Evolutionary conservation across 2,329 filamentous ascomycete species (phyloP).

Genomic region (Pyrenochaeta sp.): DNA sequence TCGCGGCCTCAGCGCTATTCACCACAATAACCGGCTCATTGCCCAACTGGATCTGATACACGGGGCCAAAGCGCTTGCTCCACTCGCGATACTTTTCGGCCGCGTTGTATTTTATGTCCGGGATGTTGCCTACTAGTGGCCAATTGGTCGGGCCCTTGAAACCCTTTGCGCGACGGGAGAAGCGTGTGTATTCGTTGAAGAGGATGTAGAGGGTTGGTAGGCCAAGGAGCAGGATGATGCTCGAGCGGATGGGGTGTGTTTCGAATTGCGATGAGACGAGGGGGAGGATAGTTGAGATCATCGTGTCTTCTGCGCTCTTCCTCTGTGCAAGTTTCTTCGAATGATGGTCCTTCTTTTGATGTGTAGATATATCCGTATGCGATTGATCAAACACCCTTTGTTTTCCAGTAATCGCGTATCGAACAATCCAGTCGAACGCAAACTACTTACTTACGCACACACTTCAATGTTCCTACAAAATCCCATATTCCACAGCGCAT

Average conservation of each 20-base stretch:
- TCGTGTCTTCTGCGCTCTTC: slow-evolving; percentile 9
- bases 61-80: slow-evolving; percentile 50
- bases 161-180: slow-evolving; percentile 44
- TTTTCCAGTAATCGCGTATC: too few relatives aligned
- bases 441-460: too few relatives aligned
- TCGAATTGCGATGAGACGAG: slow-evolving; percentile 29
- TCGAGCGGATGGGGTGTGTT: slow-evolving; percentile 33
- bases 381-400: too few relatives aligned
- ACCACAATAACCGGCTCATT: slow-evolving; percentile 55
- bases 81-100: slow-evolving; percentile 54
- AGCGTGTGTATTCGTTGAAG: slow-evolving; percentile 47
- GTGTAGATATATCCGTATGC: too few relatives aligned
- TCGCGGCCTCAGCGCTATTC: slow-evolving; percentile 51
- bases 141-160: slow-evolving; percentile 50
- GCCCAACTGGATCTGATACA: slow-evolving; percentile 57
- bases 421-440: too few relatives aligned
- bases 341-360: background rate
- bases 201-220: slow-evolving; percentile 45
- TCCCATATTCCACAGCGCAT: too few relatives aligned
- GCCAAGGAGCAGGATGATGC: slow-evolving; percentile 31
- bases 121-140: slow-evolving; percentile 53
- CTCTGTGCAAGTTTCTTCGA: background rate
- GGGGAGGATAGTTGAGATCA: slow-evolving; percentile 40
- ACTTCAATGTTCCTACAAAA: too few relatives aligned
- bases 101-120: slow-evolving; percentile 52